phyloP scores from a whole-genome alignment of 2,329 filamentous ascomycete genomes.

The Fusarium ramigenum region DNA sequence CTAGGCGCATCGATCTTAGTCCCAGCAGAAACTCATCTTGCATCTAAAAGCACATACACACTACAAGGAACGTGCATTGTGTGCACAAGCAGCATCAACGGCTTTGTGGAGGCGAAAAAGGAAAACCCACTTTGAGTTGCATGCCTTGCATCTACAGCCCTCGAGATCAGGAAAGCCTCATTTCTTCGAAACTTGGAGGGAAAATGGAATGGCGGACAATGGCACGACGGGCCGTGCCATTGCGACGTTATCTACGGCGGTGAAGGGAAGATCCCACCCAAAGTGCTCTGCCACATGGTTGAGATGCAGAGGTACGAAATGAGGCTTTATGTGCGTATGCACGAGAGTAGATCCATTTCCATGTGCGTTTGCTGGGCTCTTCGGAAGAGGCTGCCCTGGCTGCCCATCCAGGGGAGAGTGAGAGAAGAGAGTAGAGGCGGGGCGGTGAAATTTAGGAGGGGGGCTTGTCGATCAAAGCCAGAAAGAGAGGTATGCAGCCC shows the following conservation, averaged over 20 bases:
- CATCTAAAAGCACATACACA: slow-evolving; percentile 22
- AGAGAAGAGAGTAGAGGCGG: slow-evolving; percentile 6
- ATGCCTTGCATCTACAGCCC: slow-evolving; percentile 24
- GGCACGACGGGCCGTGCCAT: neutral
- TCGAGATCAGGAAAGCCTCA: slow-evolving; percentile 3
- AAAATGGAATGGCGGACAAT: neutral
- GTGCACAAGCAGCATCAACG: slow-evolving; percentile 19
- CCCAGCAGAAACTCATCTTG: slow-evolving; percentile 34
- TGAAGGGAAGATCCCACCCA: slow-evolving; percentile 27
- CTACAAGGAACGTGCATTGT: slow-evolving; percentile 29
- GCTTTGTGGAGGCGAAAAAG: slow-evolving; percentile 28
- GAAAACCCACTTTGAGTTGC: slow-evolving; percentile 22
- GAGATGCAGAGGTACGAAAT: slow-evolving; percentile 10
- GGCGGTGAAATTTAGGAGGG: slow-evolving; percentile 23
- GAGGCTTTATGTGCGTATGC: slow-evolving; percentile 27
- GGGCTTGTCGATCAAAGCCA: slow-evolving; percentile 27
- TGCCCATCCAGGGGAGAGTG: neutral
- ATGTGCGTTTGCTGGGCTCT: slow-evolving; percentile 1
- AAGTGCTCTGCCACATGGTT: slow-evolving; percentile 13
- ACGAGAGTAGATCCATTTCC: slow-evolving; percentile 15
- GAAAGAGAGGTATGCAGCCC: slow-evolving; percentile 29
- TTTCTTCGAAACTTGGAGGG: neutral
- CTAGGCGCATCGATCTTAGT: slow-evolving; percentile 20
- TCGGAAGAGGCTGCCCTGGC: neutral
- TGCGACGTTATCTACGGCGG: slow-evolving; percentile 21